phyloP scores from a whole-genome alignment of 495 filamentous ascomycete species.

The Pseudomonodictys pantanalensis region DNA sequence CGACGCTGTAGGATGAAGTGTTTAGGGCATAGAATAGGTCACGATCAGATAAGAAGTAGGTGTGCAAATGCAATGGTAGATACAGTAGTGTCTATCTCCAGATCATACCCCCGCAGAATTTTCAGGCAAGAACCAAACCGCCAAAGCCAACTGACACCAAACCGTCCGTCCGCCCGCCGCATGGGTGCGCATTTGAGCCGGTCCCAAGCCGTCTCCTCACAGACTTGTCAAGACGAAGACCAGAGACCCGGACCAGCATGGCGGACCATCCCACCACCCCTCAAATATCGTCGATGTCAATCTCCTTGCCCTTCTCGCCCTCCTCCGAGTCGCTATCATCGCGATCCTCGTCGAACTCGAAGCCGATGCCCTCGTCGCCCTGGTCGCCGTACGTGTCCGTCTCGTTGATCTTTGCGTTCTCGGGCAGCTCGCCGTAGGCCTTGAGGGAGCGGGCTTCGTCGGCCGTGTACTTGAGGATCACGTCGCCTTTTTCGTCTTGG shows the following conservation, averaged over 20 bases:
- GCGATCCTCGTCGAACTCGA: conserved; percentile 71
- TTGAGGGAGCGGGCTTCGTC: conserved; percentile 94
- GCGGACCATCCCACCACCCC: conserved; percentile 17
- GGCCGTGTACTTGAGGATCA: conserved; percentile 97
- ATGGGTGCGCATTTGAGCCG: conserved; percentile 32
- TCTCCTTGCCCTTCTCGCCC: conserved; percentile 54
- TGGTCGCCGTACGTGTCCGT: conserved; percentile 83
- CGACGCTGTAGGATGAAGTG: conserved; percentile 1
- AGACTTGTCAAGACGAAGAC: background rate
- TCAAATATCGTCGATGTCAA: conserved; percentile 76
- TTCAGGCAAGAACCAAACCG: no score
- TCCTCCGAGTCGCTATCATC: conserved; percentile 36
- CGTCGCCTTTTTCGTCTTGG: conserved; percentile 98
- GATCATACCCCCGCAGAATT: no score
- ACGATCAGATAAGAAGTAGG: no score
- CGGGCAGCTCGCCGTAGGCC: conserved; percentile 94
- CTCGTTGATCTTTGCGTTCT: conserved; percentile 99
- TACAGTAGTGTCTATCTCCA: no score
- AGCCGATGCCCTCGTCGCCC: conserved; percentile 74
- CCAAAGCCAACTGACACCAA: no score
- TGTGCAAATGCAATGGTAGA: no score
- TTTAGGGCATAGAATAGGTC: no score
- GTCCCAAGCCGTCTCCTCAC: conserved; percentile 3
- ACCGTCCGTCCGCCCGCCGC: conserved; percentile 29
- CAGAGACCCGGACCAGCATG: conserved; percentile 25